phyloP scores from a whole-genome alignment of 192 early-diverging fungal species.

The Haplosporangium gracile region DNA sequence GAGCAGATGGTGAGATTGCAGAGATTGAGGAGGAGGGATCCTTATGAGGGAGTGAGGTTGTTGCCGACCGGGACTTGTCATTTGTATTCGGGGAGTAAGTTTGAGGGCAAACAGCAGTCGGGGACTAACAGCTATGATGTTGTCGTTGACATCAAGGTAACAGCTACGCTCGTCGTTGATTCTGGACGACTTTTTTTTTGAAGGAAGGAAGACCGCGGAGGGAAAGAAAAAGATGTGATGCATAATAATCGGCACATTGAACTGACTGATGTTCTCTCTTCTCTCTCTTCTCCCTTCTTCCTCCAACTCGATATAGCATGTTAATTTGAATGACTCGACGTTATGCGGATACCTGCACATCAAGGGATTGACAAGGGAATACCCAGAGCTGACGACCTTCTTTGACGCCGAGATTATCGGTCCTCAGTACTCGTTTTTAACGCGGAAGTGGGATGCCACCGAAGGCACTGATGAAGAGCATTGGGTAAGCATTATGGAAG shows the following conservation, averaged over 20 bases:
- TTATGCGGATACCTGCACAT: constrained; percentile 88
- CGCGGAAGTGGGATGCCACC: constrained; percentile 86
- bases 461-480: constrained; percentile 77
- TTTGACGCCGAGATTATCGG: constrained; percentile 92
- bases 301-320: constrained; percentile 57
- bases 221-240: neutral
- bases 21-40: constrained; percentile 18
- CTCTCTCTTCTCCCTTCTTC: neutral
- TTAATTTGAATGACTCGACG: constrained; percentile 78
- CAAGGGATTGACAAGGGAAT: constrained; percentile 81
- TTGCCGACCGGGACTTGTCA: constrained; percentile 53
- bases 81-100: constrained; percentile 74
- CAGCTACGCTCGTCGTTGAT: neutral
- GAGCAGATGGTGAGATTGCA: neutral
- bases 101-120: constrained; percentile 76
- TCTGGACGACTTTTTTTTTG: neutral
- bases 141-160: constrained; percentile 80
- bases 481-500: constrained; percentile 68
- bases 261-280: neutral
- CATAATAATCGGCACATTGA: neutral
- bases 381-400: constrained; percentile 88
- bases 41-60: constrained; percentile 36
- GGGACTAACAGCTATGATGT: constrained; percentile 74
- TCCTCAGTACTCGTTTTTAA: constrained; percentile 78
- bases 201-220: neutral